Evolutionary conservation across 2,329 filamentous ascomycete species (phyloP).

Genomic region (Ophiostoma novo-ulmi): DNA sequence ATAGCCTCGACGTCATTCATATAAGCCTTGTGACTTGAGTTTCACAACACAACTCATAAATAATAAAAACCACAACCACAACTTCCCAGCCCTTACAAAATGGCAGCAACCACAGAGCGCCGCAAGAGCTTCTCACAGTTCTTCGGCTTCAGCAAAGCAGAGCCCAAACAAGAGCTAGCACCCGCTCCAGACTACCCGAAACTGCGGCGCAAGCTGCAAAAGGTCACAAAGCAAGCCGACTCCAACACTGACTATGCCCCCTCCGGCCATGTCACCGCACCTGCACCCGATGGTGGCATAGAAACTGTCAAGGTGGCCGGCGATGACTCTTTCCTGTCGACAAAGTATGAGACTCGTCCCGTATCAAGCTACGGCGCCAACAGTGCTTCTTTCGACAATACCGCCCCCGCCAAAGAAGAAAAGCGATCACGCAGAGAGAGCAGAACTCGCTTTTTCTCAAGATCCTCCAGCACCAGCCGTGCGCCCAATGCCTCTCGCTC

Average conservation of each 20-base stretch:
- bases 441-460: slow-evolving; percentile 18
- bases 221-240: slow-evolving; percentile 30
- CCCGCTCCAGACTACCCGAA: slow-evolving; percentile 24
- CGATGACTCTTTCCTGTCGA: slow-evolving; percentile 21
- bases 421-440: slow-evolving; percentile 27
- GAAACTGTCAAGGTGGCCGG: slow-evolving; percentile 22
- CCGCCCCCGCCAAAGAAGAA: slow-evolving; percentile 23
- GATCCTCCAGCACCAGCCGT: slow-evolving; percentile 22
- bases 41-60: neutral
- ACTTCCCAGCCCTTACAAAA: slow-evolving; percentile 10
- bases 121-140: slow-evolving; percentile 27
- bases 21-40: neutral
- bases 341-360: slow-evolving; percentile 21
- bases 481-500: slow-evolving; percentile 10
- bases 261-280: neutral
- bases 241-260: neutral
- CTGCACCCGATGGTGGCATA: slow-evolving; percentile 16
- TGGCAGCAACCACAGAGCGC: slow-evolving; percentile 25
- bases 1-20: neutral
- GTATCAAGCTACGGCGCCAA: slow-evolving; percentile 20
- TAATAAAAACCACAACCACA: neutral
- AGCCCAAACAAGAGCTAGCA: neutral
- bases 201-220: slow-evolving; percentile 36
- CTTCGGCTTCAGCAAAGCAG: slow-evolving; percentile 26
- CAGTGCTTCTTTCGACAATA: neutral